Conservation (phyloP, 305 asterid genomes). For the Solanum hybrid region DNA sequence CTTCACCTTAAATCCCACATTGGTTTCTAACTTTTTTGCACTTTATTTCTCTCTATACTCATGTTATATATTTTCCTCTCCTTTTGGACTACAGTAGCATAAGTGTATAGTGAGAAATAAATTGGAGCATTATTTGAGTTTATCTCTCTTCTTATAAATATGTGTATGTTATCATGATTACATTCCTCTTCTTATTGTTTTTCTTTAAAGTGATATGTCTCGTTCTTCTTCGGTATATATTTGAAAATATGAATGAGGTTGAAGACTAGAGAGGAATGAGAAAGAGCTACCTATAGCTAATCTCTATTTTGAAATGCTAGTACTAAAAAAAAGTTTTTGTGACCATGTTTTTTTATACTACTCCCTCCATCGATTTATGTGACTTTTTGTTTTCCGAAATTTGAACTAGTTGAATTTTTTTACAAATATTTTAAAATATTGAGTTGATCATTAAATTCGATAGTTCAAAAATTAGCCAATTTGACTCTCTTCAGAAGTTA, state of each 20-base stretch:
- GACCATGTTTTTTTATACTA: background rate
- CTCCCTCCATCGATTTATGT: background rate
- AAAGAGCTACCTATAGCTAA: background rate
- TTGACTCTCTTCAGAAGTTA: background rate
- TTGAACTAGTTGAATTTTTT: background rate
- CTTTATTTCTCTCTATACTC: too few relatives aligned
- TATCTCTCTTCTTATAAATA: background rate
- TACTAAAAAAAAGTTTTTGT: background rate
- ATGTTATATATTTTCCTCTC: too few relatives aligned
- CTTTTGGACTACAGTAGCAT: too few relatives aligned
- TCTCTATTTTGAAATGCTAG: background rate
- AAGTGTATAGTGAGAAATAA: too few relatives aligned
- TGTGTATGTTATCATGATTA: background rate
- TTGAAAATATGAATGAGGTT: background rate
- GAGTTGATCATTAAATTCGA: background rate
- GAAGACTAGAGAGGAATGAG: background rate
- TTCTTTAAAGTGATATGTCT: background rate
- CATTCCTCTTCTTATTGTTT: background rate
- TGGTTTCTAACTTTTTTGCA: too few relatives aligned
- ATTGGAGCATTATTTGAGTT: background rate
- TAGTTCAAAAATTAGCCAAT: background rate
- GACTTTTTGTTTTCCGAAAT: background rate
- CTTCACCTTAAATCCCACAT: too few relatives aligned
- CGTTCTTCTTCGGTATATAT: background rate
- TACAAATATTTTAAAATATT: background rate